phyloP scores from a whole-genome alignment of 805 yeast genomes.

The Crinitomyces ghanaensis region DNA sequence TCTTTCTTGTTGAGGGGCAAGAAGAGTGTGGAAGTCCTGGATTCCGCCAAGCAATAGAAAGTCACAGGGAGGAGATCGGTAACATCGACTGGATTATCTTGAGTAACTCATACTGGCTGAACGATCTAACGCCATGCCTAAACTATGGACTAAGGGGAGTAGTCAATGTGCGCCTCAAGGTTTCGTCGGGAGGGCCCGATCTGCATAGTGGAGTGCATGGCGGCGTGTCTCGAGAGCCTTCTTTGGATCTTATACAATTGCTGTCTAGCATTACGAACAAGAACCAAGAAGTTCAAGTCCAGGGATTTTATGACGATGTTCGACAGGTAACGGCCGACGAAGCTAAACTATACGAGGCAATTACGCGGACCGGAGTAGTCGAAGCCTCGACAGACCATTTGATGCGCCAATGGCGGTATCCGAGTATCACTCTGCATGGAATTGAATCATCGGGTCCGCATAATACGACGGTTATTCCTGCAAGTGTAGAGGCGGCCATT shows the following conservation, averaged over 20 bases:
- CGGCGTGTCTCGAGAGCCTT: constrained; percentile 80
- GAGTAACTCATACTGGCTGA: constrained; percentile 91
- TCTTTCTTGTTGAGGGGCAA: constrained; percentile 85
- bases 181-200: constrained; percentile 69
- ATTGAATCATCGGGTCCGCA: constrained; percentile 83
- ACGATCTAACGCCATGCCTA: constrained; percentile 77
- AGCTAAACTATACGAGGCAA: constrained; percentile 46
- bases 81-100: constrained; percentile 79
- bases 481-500: constrained; percentile 58
- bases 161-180: constrained; percentile 61
- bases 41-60: constrained; percentile 53
- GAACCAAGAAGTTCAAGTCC: constrained; percentile 46
- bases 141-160: constrained; percentile 94
- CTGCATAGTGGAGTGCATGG: constrained; percentile 96
- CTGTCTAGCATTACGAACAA: constrained; percentile 52
- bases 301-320: constrained; percentile 62
- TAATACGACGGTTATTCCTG: constrained; percentile 83
- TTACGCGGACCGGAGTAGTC: constrained; percentile 33
- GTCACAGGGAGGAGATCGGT: constrained; percentile 44
- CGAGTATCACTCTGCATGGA: constrained; percentile 79
- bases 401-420: constrained; percentile 77
- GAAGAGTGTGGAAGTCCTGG: constrained; percentile 92
- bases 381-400: constrained; percentile 29
- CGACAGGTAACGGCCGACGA: constrained; percentile 48
- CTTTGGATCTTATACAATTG: constrained; percentile 69